These are phyloP conservation scores for Boletus rubescentipes DNA, from an alignment of 768 basidiomycete species.

Conservation along the genomic window DNA sequence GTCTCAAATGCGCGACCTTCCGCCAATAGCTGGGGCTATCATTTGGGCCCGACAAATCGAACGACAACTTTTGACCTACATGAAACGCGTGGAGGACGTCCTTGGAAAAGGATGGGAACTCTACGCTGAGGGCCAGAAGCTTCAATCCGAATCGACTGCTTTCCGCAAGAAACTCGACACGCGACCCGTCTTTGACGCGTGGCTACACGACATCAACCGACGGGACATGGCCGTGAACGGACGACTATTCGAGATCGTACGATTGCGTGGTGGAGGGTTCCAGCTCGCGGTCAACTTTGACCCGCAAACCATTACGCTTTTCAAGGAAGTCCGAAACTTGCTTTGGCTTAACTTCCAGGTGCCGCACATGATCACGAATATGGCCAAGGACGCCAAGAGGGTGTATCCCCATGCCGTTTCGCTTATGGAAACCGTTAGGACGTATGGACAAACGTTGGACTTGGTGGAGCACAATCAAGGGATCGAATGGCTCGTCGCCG, in stretches of 20 bases:
- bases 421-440: slow-evolving; percentile 98
- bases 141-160: slow-evolving; percentile 85
- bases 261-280: slow-evolving; percentile 68
- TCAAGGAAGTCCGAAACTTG: slow-evolving; percentile 96
- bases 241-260: slow-evolving; percentile 87
- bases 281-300: slow-evolving; percentile 97
- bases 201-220: slow-evolving; percentile 93
- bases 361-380: slow-evolving; percentile 90
- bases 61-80: slow-evolving; percentile 91
- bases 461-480: slow-evolving; percentile 87
- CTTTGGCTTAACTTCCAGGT: slow-evolving; percentile 96
- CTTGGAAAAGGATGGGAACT: slow-evolving; percentile 98
- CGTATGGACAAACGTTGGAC: slow-evolving; percentile 93
- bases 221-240: slow-evolving; percentile 92
- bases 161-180: slow-evolving; percentile 98
- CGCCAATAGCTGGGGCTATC: slow-evolving; percentile 97
- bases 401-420: slow-evolving; percentile 99
- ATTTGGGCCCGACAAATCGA: slow-evolving; percentile 99
- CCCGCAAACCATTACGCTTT: slow-evolving; percentile 95
- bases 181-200: slow-evolving; percentile 90
- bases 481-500: slow-evolving; percentile 92
- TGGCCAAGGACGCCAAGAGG: slow-evolving; percentile 98
- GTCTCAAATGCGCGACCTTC: slow-evolving; percentile 97
- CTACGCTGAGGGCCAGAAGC: slow-evolving; percentile 98
- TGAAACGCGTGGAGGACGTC: slow-evolving; percentile 99